phyloP scores from a whole-genome alignment of 108 stramenopile genomes.

The Cylindrotheca closterium region DNA sequence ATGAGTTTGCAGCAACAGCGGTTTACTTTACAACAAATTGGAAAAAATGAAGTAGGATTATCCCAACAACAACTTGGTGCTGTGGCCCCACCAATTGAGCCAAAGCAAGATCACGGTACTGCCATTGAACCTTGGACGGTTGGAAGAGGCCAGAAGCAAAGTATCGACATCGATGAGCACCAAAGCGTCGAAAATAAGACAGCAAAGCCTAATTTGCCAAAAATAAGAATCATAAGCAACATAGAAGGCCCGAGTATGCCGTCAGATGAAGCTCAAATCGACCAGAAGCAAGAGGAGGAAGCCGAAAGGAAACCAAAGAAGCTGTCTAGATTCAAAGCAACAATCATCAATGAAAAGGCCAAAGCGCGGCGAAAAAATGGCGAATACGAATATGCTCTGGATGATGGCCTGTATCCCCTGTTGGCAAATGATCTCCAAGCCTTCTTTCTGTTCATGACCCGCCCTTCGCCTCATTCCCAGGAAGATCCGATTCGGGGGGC shows the following conservation, averaged over 20 bases:
- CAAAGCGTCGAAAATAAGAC: background rate
- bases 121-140: background rate
- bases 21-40: constrained; percentile 6
- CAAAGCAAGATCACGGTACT: background rate
- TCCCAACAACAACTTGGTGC: constrained; percentile 5
- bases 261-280: background rate
- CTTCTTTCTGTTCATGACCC: constrained; percentile 76
- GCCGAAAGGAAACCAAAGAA: background rate
- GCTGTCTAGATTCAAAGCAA: constrained; percentile 34
- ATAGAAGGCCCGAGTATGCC: background rate
- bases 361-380: constrained; percentile 29
- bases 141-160: background rate
- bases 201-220: background rate
- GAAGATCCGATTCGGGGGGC: constrained; percentile 69
- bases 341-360: constrained; percentile 68
- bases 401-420: constrained; percentile 45
- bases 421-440: constrained; percentile 57
- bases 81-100: background rate
- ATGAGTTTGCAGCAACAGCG: constrained; percentile 4
- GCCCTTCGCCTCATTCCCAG: constrained; percentile 52
- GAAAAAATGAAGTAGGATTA: no score
- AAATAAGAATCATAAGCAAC: background rate
- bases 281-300: background rate
- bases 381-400: constrained; percentile 61
- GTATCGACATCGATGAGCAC: background rate